Base-by-base conservation (phyloP, 352 stramenopile genomes). In the Phytophthora meadii region DNA sequence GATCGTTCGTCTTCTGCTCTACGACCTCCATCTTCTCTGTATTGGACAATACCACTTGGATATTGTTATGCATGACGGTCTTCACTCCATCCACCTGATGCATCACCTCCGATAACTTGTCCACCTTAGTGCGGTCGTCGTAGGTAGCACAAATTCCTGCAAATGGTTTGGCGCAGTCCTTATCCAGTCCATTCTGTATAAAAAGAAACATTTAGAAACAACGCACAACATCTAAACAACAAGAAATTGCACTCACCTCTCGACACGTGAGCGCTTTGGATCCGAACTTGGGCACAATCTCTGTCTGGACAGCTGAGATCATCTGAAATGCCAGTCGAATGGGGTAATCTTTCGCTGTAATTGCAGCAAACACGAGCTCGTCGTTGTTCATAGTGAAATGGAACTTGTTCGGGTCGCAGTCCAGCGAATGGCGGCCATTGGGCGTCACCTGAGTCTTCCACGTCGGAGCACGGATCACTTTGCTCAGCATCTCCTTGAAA, bases 321-420 rank as follows among this genome's bases (percentile, higher is more conserved):
- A 94, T 83, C 65, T 94, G 84, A 56, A 94, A 94, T 32, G 87
- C 85, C 27, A 94, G 57, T 11, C 87, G 82, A 47, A 94, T 92
- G 42, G 87, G 87, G 54, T 94, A 94, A 53, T 93, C 83, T 55
- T 92, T 90, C 61, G 78, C 69, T 5, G 84, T 93, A 65, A 94
- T 92, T 44, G 79, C 82, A 11, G 80, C 81, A 48, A 94, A 93
- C 64, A 94, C 85, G 37, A 94, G 80, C 67, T 95, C 84, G 60
- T 94, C 84, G 64, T 93, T 93, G 81, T 93, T 84, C 86, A 95
- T 93, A 12, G 82, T 94, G 62, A 94, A 94, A 66, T 95, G 85
- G 65, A 94, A 94, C 73, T 95, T 95, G 73, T 94, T 94, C 11
- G 82, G 84, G 55, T 94, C 84, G 62, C 87, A 94, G 50, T 95